Evolutionary conservation across 2,329 filamentous ascomycete species (phyloP).

Genomic region (Ceratocystis cacaofunesta): DNA sequence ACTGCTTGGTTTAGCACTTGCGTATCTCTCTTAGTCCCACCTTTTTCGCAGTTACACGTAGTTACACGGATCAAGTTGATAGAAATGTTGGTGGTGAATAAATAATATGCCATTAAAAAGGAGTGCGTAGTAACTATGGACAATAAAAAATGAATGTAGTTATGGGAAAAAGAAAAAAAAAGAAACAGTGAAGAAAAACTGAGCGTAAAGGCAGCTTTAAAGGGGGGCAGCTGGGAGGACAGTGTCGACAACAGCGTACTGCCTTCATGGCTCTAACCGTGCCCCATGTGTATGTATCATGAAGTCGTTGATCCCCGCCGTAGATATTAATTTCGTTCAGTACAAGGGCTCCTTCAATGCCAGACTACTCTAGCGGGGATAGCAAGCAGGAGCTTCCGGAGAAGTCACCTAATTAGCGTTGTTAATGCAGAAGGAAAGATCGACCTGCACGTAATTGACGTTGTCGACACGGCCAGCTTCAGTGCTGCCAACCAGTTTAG

Average conservation of each 20-base stretch:
- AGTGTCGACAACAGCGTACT: neutral
- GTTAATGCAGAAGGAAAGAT: slow-evolving; percentile 28
- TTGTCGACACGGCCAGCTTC: slow-evolving; percentile 39
- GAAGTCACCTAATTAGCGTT: slow-evolving; percentile 17
- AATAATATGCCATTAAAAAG: neutral
- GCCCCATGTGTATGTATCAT: neutral
- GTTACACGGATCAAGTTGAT: neutral
- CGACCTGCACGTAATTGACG: slow-evolving; percentile 33
- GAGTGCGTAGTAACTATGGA: neutral
- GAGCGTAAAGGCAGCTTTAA: neutral
- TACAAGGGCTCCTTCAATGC: neutral
- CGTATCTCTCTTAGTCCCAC: neutral
- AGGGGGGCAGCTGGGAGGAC: neutral
- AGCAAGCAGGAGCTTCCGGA: neutral
- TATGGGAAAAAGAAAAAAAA: too few species aligned
- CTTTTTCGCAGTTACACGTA: neutral
- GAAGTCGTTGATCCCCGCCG: neutral
- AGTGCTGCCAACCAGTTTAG: slow-evolving; percentile 38
- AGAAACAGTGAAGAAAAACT: neutral
- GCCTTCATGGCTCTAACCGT: neutral
- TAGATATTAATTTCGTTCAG: neutral
- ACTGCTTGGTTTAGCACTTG: too few species aligned
- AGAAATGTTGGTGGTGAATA: neutral
- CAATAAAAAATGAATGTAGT: neutral
- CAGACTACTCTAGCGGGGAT: neutral